Evolutionary conservation across 331 rosid species (phyloP).

Genomic region (Stylosanthes scabra): DNA sequence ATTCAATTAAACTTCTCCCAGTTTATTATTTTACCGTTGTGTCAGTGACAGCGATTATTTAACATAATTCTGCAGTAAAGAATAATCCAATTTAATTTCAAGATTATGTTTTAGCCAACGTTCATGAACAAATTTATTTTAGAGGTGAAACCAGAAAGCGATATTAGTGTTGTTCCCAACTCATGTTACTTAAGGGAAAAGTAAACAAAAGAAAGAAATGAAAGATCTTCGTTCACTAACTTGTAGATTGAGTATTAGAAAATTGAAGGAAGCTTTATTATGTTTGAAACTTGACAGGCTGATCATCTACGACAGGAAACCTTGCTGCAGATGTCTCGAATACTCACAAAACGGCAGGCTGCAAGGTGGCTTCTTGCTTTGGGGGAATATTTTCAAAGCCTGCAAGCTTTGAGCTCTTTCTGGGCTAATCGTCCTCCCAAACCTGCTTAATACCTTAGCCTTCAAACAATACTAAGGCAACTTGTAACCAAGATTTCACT

Average conservation of each 20-base stretch:
- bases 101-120: no score
- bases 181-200: not conserved
- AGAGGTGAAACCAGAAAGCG: not conserved
- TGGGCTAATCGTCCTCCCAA: constrained; percentile 67
- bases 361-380: constrained; percentile 73
- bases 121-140: no score
- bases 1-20: not conserved
- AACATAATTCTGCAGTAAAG: not conserved
- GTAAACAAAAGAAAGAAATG: not conserved
- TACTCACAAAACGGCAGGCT: constrained; percentile 71
- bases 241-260: not conserved
- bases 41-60: not conserved
- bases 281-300: constrained; percentile 59
- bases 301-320: constrained; percentile 87
- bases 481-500: constrained; percentile 15
- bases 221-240: not conserved
- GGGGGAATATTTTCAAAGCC: constrained; percentile 83
- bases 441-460: constrained; percentile 39
- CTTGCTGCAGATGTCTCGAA: constrained; percentile 73
- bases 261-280: not conserved
- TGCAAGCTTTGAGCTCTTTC: constrained; percentile 80
- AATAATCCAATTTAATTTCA: not conserved
- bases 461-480: constrained; percentile 26
- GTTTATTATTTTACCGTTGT: not conserved
- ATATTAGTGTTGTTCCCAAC: not conserved